These are phyloP conservation scores for Venturia pyrina DNA, from an alignment of 2,329 filamentous ascomycete species.

Conservation along the genomic window DNA sequence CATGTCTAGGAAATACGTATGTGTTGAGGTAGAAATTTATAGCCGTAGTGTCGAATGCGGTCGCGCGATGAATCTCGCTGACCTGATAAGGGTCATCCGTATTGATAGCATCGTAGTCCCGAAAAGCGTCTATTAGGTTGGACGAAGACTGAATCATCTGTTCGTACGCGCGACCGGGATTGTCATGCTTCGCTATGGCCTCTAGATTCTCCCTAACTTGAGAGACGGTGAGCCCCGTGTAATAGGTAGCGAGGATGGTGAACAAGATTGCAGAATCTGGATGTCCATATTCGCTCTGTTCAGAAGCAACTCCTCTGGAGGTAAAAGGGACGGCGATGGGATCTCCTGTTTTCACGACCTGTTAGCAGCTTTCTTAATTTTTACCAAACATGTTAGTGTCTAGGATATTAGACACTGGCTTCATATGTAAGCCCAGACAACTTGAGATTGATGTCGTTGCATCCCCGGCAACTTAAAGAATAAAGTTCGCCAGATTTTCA, in stretches of 20 bases:
- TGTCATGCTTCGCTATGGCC: constrained; percentile 41
- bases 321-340: constrained; percentile 58
- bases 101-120: constrained; percentile 49
- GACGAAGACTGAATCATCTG: constrained; percentile 22
- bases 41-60: constrained; percentile 41
- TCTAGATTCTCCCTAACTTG: constrained; percentile 33
- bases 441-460: too few relatives aligned
- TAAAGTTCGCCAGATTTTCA: too few relatives aligned
- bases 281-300: constrained; percentile 58
- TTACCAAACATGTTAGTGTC: too few relatives aligned
- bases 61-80: constrained; percentile 37
- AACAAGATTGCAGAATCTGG: constrained; percentile 56
- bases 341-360: constrained; percentile 25
- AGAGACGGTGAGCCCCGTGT: constrained; percentile 34
- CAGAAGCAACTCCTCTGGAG: constrained; percentile 54
- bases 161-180: constrained; percentile 44
- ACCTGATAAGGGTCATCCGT: constrained; percentile 45
- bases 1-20: constrained; percentile 55
- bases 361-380: too few relatives aligned
- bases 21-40: constrained; percentile 58
- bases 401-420: too few relatives aligned
- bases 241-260: constrained; percentile 59
- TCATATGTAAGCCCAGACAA: too few relatives aligned
- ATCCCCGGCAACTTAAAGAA: too few relatives aligned
- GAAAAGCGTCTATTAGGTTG: constrained; percentile 36